phyloP scores from a whole-genome alignment of 768 basidiomycete genomes.

The Lentinula aciculospora region DNA sequence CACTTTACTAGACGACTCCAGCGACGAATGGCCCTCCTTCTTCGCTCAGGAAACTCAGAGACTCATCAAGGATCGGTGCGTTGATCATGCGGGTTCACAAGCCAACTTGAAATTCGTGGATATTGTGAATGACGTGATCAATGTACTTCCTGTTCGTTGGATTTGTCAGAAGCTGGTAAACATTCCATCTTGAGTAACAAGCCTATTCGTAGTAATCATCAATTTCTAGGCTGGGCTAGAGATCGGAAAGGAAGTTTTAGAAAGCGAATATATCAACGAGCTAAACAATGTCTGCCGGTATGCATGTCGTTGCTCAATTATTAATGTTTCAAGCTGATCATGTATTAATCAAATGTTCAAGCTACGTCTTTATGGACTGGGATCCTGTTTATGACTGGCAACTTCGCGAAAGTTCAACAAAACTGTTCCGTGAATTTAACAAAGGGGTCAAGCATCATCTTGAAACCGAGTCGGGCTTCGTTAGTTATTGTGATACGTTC shows the following conservation, averaged over 20 bases:
- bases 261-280: conserved; percentile 31
- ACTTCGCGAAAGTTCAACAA: conserved; percentile 32
- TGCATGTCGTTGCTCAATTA: conserved; percentile 17
- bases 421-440: conserved; percentile 24
- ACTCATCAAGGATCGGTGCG: conserved; percentile 10
- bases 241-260: conserved; percentile 25
- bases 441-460: conserved; percentile 13
- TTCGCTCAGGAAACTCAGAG: not conserved
- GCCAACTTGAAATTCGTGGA: conserved; percentile 35
- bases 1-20: not conserved
- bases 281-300: conserved; percentile 47
- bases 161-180: conserved; percentile 52
- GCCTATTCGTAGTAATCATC: not conserved
- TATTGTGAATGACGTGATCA: conserved; percentile 63
- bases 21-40: not conserved
- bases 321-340: not conserved
- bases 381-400: conserved; percentile 43
- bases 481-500: not conserved
- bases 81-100: conserved; percentile 20
- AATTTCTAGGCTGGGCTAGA: not conserved
- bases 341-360: conserved; percentile 10
- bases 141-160: conserved; percentile 58
- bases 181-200: conserved; percentile 25
- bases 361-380: conserved; percentile 41
- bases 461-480: not conserved